A percentile compares a stretch with the other conserved stretches of the same genome.
phyloP scores from a whole-genome alignment of 257 asterid genomes.

The Nicotiana knightiana region DNA sequence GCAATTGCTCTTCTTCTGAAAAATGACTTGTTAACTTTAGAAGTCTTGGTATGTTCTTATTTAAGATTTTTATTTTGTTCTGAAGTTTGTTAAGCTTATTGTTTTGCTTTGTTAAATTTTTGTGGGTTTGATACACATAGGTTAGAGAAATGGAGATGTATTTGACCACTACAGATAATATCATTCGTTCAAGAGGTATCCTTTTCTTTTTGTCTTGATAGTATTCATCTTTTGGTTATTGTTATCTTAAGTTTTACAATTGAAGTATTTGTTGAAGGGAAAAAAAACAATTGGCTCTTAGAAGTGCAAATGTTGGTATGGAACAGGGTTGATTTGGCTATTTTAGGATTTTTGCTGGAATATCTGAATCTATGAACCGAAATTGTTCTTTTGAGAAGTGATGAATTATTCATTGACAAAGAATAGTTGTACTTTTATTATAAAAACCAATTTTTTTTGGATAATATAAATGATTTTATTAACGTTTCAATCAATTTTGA shows the following conservation, averaged over 20 bases:
- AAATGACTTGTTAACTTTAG: conserved; percentile 54
- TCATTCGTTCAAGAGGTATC: conserved; percentile 76
- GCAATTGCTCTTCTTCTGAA: conserved; percentile 54
- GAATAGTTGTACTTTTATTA: neutral
- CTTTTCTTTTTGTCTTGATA: neutral
- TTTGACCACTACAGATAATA: conserved; percentile 76
- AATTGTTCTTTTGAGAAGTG: neutral
- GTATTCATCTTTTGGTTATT: neutral
- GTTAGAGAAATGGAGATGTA: conserved; percentile 92
- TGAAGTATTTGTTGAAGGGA: neutral
- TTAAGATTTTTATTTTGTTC: neutral
- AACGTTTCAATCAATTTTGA: no score
- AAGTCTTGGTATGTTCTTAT: conserved; percentile 47
- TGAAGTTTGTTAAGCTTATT: neutral
- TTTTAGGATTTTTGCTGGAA: neutral
- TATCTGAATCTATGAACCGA: neutral
- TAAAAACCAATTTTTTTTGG: no score
- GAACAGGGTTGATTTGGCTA: neutral
- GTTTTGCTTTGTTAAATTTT: neutral
- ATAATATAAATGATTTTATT: no score
- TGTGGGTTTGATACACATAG: conserved; percentile 25
- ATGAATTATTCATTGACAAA: neutral
- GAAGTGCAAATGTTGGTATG: neutral
- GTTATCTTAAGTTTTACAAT: neutral
- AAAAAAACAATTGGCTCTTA: neutral